Conservation (phyloP, 2,329 filamentous ascomycete species). For the Xylariomycetidae sp. region DNA sequence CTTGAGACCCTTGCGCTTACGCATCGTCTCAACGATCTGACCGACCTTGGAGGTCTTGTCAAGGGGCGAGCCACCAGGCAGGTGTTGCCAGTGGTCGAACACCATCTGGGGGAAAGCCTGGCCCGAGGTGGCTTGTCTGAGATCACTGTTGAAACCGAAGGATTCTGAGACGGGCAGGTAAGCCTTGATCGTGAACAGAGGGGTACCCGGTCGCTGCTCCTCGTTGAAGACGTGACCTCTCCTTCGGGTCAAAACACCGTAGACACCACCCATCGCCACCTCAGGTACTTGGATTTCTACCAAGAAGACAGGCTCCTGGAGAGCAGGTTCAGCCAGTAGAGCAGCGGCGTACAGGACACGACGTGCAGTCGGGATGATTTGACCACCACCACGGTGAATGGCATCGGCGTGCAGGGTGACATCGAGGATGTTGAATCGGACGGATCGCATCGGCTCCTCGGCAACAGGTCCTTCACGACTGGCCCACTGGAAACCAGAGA, state of each 20-base stretch:
- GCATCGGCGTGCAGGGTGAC: constrained; percentile 99
- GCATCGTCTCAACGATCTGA: constrained; percentile 79
- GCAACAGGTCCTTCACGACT: constrained; percentile 94
- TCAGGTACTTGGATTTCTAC: constrained; percentile 99
- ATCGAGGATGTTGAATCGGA: constrained; percentile 99
- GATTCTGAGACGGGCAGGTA: constrained; percentile 96
- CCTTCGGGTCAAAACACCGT: constrained; percentile 94
- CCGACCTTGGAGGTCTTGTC: constrained; percentile 80
- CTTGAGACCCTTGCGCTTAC: constrained; percentile 99
- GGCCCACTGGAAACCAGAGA: constrained; percentile 99
- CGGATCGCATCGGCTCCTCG: constrained; percentile 95
- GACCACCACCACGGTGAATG: constrained; percentile 98
- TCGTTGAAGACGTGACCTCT: constrained; percentile 99
- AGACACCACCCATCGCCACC: constrained; percentile 99
- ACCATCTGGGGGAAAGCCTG: constrained; percentile 99
- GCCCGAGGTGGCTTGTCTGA: constrained; percentile 86
- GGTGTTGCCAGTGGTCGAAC: constrained; percentile 98
- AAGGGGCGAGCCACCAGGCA: constrained; percentile 89
- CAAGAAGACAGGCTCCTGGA: constrained; percentile 97
- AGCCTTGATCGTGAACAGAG: constrained; percentile 98
- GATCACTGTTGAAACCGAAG: constrained; percentile 98
- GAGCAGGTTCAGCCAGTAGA: constrained; percentile 84
- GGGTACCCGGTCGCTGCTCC: constrained; percentile 96
- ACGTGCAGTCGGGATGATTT: constrained; percentile 96
- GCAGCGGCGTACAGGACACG: constrained; percentile 94